Conservation (phyloP, 176 grass and related monocot genomes). For the Cenchrus fungigraminus region DNA sequence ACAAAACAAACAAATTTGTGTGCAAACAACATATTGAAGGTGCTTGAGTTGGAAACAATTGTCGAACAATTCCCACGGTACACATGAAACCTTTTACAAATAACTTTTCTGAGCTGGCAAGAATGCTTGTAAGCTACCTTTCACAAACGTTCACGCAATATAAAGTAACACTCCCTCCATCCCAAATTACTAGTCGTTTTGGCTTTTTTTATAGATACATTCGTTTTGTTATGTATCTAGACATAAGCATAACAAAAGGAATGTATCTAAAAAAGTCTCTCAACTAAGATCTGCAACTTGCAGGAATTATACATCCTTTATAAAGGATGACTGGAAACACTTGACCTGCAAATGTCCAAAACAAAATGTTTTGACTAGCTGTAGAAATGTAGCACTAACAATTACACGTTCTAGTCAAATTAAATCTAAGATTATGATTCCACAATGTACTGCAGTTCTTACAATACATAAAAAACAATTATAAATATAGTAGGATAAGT, state of each 20-base stretch:
- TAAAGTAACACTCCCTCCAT: neutral
- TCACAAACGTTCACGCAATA: constrained; percentile 18
- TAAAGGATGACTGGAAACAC: too few relatives aligned
- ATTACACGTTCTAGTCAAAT: neutral
- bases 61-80: neutral
- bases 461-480: neutral
- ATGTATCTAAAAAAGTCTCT: too few relatives aligned
- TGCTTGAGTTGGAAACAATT: constrained; percentile 15
- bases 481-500: neutral
- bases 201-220: too few relatives aligned
- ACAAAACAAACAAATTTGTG: neutral
- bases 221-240: too few relatives aligned
- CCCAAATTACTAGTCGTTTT: too few relatives aligned
- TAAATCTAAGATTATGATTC: constrained; percentile 5
- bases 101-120: constrained; percentile 6
- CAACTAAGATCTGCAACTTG: too few relatives aligned
- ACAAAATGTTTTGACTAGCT: neutral
- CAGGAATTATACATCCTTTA: neutral
- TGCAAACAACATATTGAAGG: constrained; percentile 23
- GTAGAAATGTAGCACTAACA: neutral
- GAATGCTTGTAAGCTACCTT: constrained; percentile 25
- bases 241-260: too few relatives aligned
- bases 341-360: neutral
- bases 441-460: neutral
- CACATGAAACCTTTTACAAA: constrained; percentile 6